phyloP scores from a whole-genome alignment of 75 land plant genomes.

The Picea glauca region DNA sequence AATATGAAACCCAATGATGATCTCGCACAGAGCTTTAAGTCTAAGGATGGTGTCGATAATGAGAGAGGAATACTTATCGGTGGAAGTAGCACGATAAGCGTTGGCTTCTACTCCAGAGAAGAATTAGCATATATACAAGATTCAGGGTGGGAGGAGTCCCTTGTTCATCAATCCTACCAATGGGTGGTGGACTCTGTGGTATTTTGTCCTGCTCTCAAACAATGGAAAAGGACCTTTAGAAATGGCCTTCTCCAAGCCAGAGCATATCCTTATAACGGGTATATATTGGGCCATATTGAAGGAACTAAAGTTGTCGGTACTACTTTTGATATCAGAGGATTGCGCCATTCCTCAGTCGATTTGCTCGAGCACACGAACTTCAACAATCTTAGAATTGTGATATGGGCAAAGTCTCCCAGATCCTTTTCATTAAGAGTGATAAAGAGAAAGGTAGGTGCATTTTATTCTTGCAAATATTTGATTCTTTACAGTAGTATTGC shows the following conservation, averaged over 20 bases:
- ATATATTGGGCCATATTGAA: conserved; percentile 46
- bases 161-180: not conserved
- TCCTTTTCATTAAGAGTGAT: conserved; percentile 29
- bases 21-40: too few relatives aligned
- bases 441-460: too few relatives aligned
- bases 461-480: too few relatives aligned
- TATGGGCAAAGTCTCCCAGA: conserved; percentile 54
- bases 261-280: conserved; percentile 66
- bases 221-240: conserved; percentile 62
- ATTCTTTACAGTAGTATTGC: too few relatives aligned
- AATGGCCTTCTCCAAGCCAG: conserved; percentile 68
- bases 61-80: too few relatives aligned
- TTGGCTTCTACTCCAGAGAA: too few relatives aligned
- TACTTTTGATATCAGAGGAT: conserved; percentile 60
- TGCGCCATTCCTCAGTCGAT: conserved; percentile 73
- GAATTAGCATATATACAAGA: too few relatives aligned
- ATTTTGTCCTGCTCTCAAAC: conserved; percentile 36
- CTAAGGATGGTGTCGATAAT: too few relatives aligned
- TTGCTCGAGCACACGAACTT: conserved; percentile 47
- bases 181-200: conserved; percentile 78
- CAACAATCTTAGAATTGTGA: conserved; percentile 41
- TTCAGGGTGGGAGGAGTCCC: too few relatives aligned
- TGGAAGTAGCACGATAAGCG: too few relatives aligned
- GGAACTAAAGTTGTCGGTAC: conserved; percentile 88
- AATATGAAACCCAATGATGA: too few relatives aligned